Evolutionary conservation across 768 basidiomycete genomes (phyloP).

Genomic region (Vishniacozyma victoriae): DNA sequence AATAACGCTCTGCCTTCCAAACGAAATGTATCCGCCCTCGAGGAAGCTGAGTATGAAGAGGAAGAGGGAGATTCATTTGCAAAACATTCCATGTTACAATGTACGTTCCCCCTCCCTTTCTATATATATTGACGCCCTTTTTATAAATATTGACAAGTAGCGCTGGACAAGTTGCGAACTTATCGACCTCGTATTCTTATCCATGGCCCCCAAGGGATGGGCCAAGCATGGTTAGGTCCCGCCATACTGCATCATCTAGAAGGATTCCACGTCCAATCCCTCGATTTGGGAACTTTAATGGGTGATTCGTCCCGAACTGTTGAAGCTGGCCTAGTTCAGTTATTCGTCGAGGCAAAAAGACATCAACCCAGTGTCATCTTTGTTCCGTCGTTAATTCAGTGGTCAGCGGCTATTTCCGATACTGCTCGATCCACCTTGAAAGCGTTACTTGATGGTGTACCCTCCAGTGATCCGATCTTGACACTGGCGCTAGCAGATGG

Average conservation of each 20-base stretch:
- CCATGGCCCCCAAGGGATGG: constrained; percentile 78
- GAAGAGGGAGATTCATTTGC: constrained; percentile 72
- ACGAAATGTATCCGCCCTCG: constrained; percentile 75
- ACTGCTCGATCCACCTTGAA: constrained; percentile 76
- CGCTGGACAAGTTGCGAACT: constrained; percentile 83
- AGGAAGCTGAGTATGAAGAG: constrained; percentile 93
- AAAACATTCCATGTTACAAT: constrained; percentile 79
- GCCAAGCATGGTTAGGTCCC: constrained; percentile 81
- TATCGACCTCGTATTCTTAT: constrained; percentile 83
- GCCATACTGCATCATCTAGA: constrained; percentile 90
- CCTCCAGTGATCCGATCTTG: constrained; percentile 88
- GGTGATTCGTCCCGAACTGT: constrained; percentile 82
- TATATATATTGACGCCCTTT: too few relatives aligned
- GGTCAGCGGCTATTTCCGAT: constrained; percentile 80
- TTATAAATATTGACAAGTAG: constrained; percentile 49
- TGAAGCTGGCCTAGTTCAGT: constrained; percentile 88
- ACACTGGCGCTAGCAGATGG: constrained; percentile 85
- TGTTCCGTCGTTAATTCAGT: constrained; percentile 78
- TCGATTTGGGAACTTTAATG: constrained; percentile 83
- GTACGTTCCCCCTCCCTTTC: constrained; percentile 55
- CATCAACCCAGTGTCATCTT: constrained; percentile 94
- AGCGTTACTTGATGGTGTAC: constrained; percentile 82
- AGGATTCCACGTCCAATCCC: constrained; percentile 88
- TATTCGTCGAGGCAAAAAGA: constrained; percentile 93
- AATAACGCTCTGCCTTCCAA: constrained; percentile 67